phyloP scores from a whole-genome alignment of 768 basidiomycete species.

The Leccinum pellstonianum region DNA sequence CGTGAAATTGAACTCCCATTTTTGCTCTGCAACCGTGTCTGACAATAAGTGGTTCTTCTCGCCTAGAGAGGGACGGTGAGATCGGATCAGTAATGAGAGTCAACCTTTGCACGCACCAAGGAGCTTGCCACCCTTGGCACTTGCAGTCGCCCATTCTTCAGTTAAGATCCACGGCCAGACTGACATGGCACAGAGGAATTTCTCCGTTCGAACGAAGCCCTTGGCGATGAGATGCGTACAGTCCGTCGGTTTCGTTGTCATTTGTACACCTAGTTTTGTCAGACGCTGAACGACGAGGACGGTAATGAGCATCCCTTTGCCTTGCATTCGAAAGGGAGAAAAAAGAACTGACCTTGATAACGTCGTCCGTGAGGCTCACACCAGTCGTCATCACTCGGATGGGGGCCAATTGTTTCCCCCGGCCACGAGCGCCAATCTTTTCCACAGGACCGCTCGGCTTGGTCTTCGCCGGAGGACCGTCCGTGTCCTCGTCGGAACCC shows the following conservation, averaged over 20 bases:
- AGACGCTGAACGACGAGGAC: slow-evolving; percentile 44
- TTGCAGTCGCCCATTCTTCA: slow-evolving; percentile 66
- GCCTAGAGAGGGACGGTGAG: slow-evolving; percentile 40
- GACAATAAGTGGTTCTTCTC: slow-evolving; percentile 57
- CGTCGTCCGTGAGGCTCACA: slow-evolving; percentile 53
- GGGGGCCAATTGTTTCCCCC: slow-evolving; percentile 1
- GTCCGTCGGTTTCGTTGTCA: slow-evolving; percentile 57
- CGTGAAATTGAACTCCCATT: slow-evolving; percentile 61
- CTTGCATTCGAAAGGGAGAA: background rate
- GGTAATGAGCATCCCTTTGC: background rate
- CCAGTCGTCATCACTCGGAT: slow-evolving; percentile 70
- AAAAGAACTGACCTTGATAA: slow-evolving; percentile 50
- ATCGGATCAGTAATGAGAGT: background rate
- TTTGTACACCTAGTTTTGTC: slow-evolving; percentile 61
- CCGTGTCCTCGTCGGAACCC: slow-evolving; percentile 8
- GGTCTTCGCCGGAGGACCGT: slow-evolving; percentile 1
- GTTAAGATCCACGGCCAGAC: slow-evolving; percentile 60
- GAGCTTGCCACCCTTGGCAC: slow-evolving; percentile 52
- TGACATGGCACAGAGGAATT: slow-evolving; percentile 78
- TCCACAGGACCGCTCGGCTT: slow-evolving; percentile 5
- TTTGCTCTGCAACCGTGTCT: slow-evolving; percentile 63
- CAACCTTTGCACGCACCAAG: slow-evolving; percentile 50
- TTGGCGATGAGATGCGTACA: slow-evolving; percentile 80
- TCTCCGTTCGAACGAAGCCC: slow-evolving; percentile 77
- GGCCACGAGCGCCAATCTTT: slow-evolving; percentile 13